These are phyloP conservation scores for Striga asiatica DNA, from an alignment of 257 asterid species.

Conservation along the genomic window DNA sequence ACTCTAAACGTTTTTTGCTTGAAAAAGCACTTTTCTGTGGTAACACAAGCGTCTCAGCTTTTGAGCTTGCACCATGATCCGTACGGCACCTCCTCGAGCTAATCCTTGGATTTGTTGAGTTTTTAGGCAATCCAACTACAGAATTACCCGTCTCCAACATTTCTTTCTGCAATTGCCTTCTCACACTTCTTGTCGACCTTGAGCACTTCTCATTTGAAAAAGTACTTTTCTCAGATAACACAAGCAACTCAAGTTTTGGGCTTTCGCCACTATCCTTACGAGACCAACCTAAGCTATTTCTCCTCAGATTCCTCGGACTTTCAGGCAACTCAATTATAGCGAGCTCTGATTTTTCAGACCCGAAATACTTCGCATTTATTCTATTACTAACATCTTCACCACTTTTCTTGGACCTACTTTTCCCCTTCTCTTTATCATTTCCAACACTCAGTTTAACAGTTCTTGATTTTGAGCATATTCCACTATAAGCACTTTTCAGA, in stretches of 20 bases:
- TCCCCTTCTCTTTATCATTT: too few species aligned
- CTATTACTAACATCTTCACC: neutral
- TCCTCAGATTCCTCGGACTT: neutral
- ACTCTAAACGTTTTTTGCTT: conserved; percentile 5
- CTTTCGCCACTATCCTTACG: neutral
- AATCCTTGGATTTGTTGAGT: too few species aligned
- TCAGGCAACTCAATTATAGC: conserved; percentile 12
- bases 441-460: conserved; percentile 8
- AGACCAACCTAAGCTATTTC: conserved; percentile 2
- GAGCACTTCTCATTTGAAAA: neutral
- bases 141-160: neutral
- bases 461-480: conserved; percentile 14
- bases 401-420: neutral
- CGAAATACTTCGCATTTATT: neutral
- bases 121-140: neutral
- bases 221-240: neutral
- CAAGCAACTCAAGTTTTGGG: neutral
- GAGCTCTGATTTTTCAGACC: neutral
- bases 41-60: too few species aligned
- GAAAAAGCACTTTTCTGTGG: conserved; percentile 1
- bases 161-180: neutral
- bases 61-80: neutral
- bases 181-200: neutral
- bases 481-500: conserved; percentile 12
- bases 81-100: neutral